Conservation (phyloP, 1,284 basidiomycete genomes). For the Spongiforma sp. region DNA sequence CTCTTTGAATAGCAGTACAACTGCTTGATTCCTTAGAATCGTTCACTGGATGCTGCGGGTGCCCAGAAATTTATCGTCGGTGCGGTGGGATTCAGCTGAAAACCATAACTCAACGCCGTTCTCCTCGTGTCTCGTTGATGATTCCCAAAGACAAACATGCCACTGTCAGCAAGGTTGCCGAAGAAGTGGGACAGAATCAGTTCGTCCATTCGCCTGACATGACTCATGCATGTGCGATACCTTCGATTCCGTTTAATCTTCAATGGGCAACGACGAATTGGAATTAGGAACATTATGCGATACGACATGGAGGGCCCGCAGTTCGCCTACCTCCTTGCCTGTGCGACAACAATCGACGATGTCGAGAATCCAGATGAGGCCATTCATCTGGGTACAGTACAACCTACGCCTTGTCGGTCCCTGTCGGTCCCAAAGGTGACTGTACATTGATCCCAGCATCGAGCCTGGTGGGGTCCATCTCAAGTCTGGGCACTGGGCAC, state of each 20-base stretch:
- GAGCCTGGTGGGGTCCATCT: too few relatives aligned
- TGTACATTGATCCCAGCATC: too few relatives aligned
- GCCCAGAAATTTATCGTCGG: too few relatives aligned
- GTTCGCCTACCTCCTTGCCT: neutral
- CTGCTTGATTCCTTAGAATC: too few relatives aligned
- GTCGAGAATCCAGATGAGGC: neutral
- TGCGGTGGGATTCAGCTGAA: too few relatives aligned
- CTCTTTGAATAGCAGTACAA: too few relatives aligned
- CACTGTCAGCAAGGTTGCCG: neutral
- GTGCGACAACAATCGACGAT: neutral
- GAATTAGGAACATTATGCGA: neutral
- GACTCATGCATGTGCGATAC: neutral
- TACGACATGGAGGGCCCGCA: neutral
- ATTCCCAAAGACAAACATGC: neutral
- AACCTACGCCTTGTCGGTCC: too few relatives aligned
- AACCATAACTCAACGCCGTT: too few relatives aligned
- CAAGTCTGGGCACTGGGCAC: conserved; percentile 12
- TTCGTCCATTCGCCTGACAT: neutral
- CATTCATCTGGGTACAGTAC: neutral
- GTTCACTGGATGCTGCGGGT: too few relatives aligned
- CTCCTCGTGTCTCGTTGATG: neutral
- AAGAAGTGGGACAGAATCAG: neutral
- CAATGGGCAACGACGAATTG: neutral
- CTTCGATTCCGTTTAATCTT: neutral
- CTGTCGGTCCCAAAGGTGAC: too few relatives aligned